Percentiles rank a stretch among this genome's conserved stretches.
Evolutionary conservation across 2,329 filamentous ascomycete species (phyloP).

Genomic region (Fusarium sp.): DNA sequence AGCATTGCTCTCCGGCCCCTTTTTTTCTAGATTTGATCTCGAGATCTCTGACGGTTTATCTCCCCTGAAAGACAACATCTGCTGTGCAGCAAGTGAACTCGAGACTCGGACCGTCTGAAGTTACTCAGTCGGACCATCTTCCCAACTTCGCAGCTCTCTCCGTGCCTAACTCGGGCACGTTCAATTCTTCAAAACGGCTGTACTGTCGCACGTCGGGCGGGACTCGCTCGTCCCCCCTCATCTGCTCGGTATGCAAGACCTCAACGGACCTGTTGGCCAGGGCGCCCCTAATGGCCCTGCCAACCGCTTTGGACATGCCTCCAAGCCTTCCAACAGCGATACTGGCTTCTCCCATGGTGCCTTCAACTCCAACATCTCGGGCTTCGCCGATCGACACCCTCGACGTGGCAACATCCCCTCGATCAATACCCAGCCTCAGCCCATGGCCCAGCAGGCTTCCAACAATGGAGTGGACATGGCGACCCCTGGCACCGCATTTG

Average conservation of each 20-base stretch:
- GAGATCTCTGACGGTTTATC: conserved; percentile 19
- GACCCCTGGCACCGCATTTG: conserved; percentile 89
- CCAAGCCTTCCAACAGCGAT: conserved; percentile 86
- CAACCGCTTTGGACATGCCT: conserved; percentile 79
- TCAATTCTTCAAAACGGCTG: conserved; percentile 82
- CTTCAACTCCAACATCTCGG: conserved; percentile 87
- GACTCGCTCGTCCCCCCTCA: conserved; percentile 90
- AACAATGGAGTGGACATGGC: conserved; percentile 80
- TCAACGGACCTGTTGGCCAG: conserved; percentile 73
- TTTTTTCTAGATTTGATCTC: conserved; percentile 22
- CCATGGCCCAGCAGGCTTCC: conserved; percentile 63
- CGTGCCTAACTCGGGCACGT: conserved; percentile 63
- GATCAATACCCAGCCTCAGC: conserved; percentile 89
- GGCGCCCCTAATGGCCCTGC: conserved; percentile 62
- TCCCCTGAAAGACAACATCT: conserved; percentile 25
- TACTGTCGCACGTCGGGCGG: conserved; percentile 82
- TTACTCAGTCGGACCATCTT: conserved; percentile 26
- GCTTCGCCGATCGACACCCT: conserved; percentile 89
- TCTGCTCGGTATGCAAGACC: conserved; percentile 92
- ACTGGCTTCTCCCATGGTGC: conserved; percentile 95
- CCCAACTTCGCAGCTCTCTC: conserved; percentile 31
- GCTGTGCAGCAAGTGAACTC: conserved; percentile 34
- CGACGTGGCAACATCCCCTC: conserved; percentile 89
- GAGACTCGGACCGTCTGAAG: conserved; percentile 27
- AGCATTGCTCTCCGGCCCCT: conserved; percentile 36